Base-by-base conservation (phyloP, 2,329 filamentous ascomycete species). In the Alternaria sp. region DNA sequence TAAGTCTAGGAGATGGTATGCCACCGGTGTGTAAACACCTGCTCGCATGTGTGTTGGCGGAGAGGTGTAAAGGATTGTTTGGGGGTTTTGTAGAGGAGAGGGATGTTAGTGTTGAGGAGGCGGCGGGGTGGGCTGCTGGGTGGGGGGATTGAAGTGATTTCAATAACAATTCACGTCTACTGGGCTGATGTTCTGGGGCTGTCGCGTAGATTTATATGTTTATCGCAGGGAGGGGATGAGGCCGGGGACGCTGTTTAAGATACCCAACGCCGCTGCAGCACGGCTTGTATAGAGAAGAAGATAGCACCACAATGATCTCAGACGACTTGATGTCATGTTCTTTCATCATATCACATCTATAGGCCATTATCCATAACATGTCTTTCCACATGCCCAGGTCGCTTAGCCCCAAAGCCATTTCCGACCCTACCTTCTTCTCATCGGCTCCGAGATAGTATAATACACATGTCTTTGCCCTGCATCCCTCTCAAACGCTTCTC, bases 21-120 rank as follows among this genome's bases (percentile, higher is more conserved):
- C 86, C 88, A 57, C 85, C 86, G 6, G 71, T 92, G 81, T 99
- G 95, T 78, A 97, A 97, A 81, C 95, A 99, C 80, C 80, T 98
- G 6, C 86, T 98, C 15, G 95, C 95, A 1, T 96, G 92, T 77
- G 80, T 95, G 44, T 78, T 98, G 59, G 90, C 86, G 6, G 90
- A 93, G 76, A 83, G 85, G 50, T 94, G 92, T 83, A 77, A 76
- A 0, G 78, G 66, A 4, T 77, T 89, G 26, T 86, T 96, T 69
- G 86, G 84, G 5, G 72, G 73, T 1, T 87, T 86, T 70, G 84
- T 91, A 15, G 84, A 86, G 61, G 84, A 87, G 69, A 84, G 82
- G 71, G 73, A 75, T 44, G 85, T 91, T 15, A 82, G 84, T 23
- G 84, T 82, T 63, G 89, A 90, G 67, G 92, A 95, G 79, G 84